Evolutionary conservation across 2,329 filamentous ascomycete species (phyloP).

Genomic region (Exserohilum turcica): DNA sequence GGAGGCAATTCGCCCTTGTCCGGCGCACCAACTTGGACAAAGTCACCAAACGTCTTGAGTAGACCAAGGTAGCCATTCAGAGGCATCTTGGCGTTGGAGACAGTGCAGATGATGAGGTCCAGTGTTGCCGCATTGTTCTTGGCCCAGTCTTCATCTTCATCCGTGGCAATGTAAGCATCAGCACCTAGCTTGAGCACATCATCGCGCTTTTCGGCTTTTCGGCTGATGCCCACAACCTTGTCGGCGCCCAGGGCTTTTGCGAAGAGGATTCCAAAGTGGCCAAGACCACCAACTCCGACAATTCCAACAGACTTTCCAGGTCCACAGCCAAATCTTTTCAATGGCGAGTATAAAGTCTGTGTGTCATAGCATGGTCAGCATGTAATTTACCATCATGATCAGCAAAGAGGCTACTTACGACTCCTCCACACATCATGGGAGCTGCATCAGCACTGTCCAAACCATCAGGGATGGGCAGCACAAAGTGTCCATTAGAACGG

Average conservation of each 20-base stretch:
- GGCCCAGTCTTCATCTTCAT: slow-evolving; percentile 64
- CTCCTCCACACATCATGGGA: slow-evolving; percentile 81
- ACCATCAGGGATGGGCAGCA: slow-evolving; percentile 75
- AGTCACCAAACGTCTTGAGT: slow-evolving; percentile 62
- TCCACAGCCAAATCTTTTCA: slow-evolving; percentile 73
- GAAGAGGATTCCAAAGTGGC: slow-evolving; percentile 74
- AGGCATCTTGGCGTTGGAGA: slow-evolving; percentile 58
- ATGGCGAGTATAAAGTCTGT: slow-evolving; percentile 73
- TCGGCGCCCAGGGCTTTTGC: slow-evolving; percentile 73
- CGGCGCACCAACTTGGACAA: slow-evolving; percentile 65
- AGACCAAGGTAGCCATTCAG: slow-evolving; percentile 65
- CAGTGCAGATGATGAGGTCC: slow-evolving; percentile 64
- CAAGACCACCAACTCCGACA: slow-evolving; percentile 74
- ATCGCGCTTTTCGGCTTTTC: slow-evolving; percentile 64
- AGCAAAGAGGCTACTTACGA: slow-evolving; percentile 44
- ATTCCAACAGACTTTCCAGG: slow-evolving; percentile 79
- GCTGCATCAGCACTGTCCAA: slow-evolving; percentile 66
- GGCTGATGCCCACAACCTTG: slow-evolving; percentile 67
- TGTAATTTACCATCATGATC: neutral
- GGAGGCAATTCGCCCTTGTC: slow-evolving; percentile 48
- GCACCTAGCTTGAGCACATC: slow-evolving; percentile 65
- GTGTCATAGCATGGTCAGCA: neutral
- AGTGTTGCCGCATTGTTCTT: slow-evolving; percentile 59
- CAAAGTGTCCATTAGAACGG: slow-evolving; percentile 74
- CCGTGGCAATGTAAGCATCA: slow-evolving; percentile 65